Base-by-base conservation (phyloP, 768 basidiomycete genomes). In the Lactarius indigo region DNA sequence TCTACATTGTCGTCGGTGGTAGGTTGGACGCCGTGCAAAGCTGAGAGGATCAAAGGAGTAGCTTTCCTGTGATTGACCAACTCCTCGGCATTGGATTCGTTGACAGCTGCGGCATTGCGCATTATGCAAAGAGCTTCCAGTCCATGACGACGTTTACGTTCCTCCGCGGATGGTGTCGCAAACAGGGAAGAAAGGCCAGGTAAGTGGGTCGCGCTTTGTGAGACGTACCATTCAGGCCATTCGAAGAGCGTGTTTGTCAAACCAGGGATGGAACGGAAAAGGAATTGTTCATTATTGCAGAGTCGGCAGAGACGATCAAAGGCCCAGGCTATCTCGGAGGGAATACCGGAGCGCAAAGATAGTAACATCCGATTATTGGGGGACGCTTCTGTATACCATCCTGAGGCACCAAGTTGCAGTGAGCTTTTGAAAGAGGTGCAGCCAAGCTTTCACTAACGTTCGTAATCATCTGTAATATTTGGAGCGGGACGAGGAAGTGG, bases 301-400 rank as follows among this genome's bases (percentile, higher is more conserved):
- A 92, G 81, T 23, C 91, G 85, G 68, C 90, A 87, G 12, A 98
- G 83, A 57, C 91, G 87, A 71, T 94, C 90, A 44, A 99, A 84
- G 23, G 95, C 92, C 91, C 94, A 98, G 64, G 87, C 86, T 64
- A 95, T 83, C 73, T 98, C 96, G 9, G 84, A 77, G 61, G 87
- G 82, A 57, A 98, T 89, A 5, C 87, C 90, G 17, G 93, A 98
- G 30, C 87, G 85, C 50, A 98, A 78, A 2, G 95, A 89, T 18
- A 99, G 85, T n/a, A 94, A 81, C 86, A 98, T 93, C 50, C 96
- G 85, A 75, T 98, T 98, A 74, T 80, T 88, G 1, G 90, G 80
- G 2, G 85, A 82, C 1, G 83, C 80, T 70, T 94, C 91, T n/a
- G 92, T 91, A 72, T 93, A 95, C 87, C 91, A 93, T 71, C 90